These are phyloP conservation scores for Entomortierella parvispora DNA, from an alignment of 192 early-diverging fungal genomes.

Conservation along the genomic window DNA sequence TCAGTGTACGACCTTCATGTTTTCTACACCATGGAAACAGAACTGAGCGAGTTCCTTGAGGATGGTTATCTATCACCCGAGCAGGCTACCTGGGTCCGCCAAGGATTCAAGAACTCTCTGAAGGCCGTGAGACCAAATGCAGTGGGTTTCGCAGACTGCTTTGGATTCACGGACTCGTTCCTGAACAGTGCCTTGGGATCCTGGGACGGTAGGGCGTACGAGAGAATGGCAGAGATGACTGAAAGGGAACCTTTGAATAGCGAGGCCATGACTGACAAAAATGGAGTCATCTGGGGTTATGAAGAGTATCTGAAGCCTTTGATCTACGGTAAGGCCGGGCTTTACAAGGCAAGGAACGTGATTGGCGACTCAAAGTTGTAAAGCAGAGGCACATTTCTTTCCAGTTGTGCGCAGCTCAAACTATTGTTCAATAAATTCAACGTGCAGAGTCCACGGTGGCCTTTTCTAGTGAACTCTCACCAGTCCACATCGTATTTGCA, in stretches of 20 bases:
- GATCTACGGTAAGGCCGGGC: slow-evolving; percentile 26
- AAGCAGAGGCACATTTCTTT: slow-evolving; percentile 13
- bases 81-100: slow-evolving; percentile 62
- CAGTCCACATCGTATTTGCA: too few species aligned
- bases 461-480: too few species aligned
- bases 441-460: too few species aligned
- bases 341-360: slow-evolving; percentile 10
- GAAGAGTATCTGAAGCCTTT: slow-evolving; percentile 52
- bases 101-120: slow-evolving; percentile 59
- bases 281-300: slow-evolving; percentile 59
- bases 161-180: slow-evolving; percentile 77
- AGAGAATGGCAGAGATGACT: slow-evolving; percentile 53
- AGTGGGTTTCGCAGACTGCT: slow-evolving; percentile 83
- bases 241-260: slow-evolving; percentile 50
- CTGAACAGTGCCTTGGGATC: slow-evolving; percentile 82
- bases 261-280: slow-evolving; percentile 34
- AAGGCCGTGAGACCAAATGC: slow-evolving; percentile 78
- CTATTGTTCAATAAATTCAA: too few species aligned
- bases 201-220: slow-evolving; percentile 82
- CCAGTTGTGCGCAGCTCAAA: not conserved
- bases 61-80: slow-evolving; percentile 60
- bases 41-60: slow-evolving; percentile 68
- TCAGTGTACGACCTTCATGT: slow-evolving; percentile 61
- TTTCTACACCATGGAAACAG: slow-evolving; percentile 72
- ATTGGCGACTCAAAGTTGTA: slow-evolving; percentile 3